Conservation (phyloP, 2,329 filamentous ascomycete genomes). For the Pestalotiopsis sp. region DNA sequence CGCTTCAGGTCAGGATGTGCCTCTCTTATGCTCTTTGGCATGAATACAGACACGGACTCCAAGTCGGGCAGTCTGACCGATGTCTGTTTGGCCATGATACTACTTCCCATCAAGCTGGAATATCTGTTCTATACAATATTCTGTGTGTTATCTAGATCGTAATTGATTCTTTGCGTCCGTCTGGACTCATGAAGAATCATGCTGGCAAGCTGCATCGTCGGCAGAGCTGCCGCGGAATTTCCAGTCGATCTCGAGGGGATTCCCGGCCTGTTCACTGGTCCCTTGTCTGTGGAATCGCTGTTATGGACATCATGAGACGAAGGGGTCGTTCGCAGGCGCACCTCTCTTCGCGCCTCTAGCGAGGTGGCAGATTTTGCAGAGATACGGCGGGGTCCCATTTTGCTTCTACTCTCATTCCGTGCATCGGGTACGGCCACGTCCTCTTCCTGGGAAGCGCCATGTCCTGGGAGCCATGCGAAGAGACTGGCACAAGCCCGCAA, state of each 20-base stretch:
- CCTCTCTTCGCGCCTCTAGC: neutral
- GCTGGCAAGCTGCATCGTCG: neutral
- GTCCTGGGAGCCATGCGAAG: neutral
- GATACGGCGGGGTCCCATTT: neutral
- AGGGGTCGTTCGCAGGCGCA: neutral
- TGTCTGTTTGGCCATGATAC: no score
- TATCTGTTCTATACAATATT: neutral
- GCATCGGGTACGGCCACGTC: neutral
- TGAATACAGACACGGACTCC: no score
- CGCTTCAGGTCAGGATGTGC: no score
- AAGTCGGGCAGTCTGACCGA: no score
- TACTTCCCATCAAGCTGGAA: neutral
- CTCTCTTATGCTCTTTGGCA: no score
- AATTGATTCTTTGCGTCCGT: neutral
- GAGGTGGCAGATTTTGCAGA: neutral
- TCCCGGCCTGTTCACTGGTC: neutral
- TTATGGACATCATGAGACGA: neutral
- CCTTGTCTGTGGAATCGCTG: neutral
- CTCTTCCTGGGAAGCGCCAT: neutral
- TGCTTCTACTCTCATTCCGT: neutral
- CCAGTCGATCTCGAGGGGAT: neutral
- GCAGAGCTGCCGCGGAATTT: neutral
- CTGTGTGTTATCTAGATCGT: neutral
- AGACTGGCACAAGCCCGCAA: neutral
- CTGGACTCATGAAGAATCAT: neutral